These are phyloP conservation scores for Cicer bijugum DNA, from an alignment of 306 rosid genomes.

Conservation along the genomic window DNA sequence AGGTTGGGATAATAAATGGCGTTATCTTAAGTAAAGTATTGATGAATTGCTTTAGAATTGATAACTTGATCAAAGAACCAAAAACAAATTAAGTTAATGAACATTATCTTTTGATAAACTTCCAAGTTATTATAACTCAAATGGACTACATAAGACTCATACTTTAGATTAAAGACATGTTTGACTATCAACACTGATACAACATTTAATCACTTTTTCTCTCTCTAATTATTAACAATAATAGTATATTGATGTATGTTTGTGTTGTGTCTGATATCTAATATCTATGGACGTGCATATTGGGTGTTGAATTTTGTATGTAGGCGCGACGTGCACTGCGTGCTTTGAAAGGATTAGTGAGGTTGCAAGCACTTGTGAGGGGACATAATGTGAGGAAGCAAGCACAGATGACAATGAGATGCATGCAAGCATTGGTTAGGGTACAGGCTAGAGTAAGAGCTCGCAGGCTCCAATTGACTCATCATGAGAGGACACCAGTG, in stretches of 20 bases:
- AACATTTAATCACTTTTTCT: too few species aligned
- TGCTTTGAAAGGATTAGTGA: constrained; percentile 88
- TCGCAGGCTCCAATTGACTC: constrained; percentile 65
- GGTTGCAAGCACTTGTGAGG: constrained; percentile 90
- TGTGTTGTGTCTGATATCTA: not conserved
- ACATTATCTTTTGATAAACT: too few species aligned
- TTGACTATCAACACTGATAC: too few species aligned
- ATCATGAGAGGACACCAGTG: constrained; percentile 46
- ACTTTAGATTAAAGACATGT: too few species aligned
- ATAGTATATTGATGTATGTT: not conserved
- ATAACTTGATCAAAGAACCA: too few species aligned
- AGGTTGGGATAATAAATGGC: not conserved
- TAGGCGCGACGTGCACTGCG: constrained; percentile 91
- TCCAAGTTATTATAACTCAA: too few species aligned
- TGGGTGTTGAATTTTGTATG: not conserved
- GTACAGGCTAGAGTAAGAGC: constrained; percentile 86
- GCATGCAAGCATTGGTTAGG: constrained; percentile 94
- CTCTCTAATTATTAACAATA: too few species aligned
- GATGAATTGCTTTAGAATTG: too few species aligned
- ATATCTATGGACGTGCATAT: not conserved
- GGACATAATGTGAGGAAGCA: constrained; percentile 93
- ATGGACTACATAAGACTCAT: too few species aligned
- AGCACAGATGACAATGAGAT: constrained; percentile 94
- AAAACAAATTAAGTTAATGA: too few species aligned
- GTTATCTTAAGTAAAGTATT: too few species aligned